Base-by-base conservation (phyloP, 2,329 filamentous ascomycete species). In the Microcyclospora pomicola region DNA sequence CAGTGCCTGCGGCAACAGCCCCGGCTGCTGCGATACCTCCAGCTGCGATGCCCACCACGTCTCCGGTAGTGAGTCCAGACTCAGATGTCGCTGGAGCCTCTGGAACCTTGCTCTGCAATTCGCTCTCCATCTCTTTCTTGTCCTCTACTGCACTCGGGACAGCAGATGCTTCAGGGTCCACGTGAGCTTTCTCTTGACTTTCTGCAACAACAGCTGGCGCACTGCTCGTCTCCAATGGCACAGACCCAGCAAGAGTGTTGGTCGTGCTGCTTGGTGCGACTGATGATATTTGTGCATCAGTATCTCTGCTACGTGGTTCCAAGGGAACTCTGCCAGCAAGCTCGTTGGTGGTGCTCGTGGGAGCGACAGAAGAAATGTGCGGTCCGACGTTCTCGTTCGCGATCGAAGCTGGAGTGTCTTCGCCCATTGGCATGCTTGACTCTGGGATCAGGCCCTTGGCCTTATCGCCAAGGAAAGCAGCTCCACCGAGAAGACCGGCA, bases 391-490 rank as follows among this genome's bases (percentile, higher is more conserved):
- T 40, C 28, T 45, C 45, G 9, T n/a, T n/a, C 12, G 12, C 14
- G 15, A 49, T 37, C 9, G 41, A 39, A 29, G 42, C 42, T 15
- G 45, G 42, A 6, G 43, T 42, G 36, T 48, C 47, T 30, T 54
- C 54, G 31, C 69, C 71, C 59, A 86, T 79, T 10, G 82, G 81
- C 45, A 91, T 68, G 59, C 80, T 83, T 6, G 83, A 88, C 63
- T 92, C 84, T 13, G 85, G 84, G 46, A 91, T 86, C 58, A 82
- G 66, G 59, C 69, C 77, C 44, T 67, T 71, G 33, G 71, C 66
- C 40, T 78, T 58, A 36, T 59, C 50, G 34, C 68, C 67, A 31
- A 31, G 30, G 14, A 5, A n/a, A 15, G 12, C 14, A n/a, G 30
- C 30, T n/a, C 30, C 30, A 31, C 30, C 30, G 30, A 31, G 30